phyloP scores from a whole-genome alignment of 768 basidiomycete genomes.

The Solioccasus polychromus region DNA sequence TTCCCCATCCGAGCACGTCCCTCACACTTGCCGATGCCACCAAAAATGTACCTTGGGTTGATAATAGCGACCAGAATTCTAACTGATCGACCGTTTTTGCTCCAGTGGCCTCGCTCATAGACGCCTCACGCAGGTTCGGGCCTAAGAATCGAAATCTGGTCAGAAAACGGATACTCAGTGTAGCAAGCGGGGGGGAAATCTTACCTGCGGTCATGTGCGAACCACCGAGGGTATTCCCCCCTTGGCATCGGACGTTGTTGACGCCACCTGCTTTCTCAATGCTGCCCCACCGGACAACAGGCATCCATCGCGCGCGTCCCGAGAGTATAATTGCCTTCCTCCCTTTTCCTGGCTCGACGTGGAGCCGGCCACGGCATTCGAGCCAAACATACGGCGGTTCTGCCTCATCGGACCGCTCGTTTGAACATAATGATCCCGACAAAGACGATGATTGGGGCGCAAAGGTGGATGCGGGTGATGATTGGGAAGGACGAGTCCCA shows the following conservation, averaged over 20 bases:
- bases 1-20: slow-evolving; percentile 66
- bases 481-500: background rate
- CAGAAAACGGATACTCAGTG: background rate
- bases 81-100: slow-evolving; percentile 6
- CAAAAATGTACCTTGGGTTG: slow-evolving; percentile 44
- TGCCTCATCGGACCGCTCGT: slow-evolving; percentile 1
- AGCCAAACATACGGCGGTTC: slow-evolving; percentile 74
- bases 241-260: background rate
- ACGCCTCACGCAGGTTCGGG: background rate
- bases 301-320: slow-evolving; percentile 71
- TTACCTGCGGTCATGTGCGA: slow-evolving; percentile 23
- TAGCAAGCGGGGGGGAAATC: background rate
- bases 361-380: slow-evolving; percentile 83
- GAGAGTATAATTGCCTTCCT: slow-evolving; percentile 92
- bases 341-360: slow-evolving; percentile 91
- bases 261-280: slow-evolving; percentile 48
- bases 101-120: background rate
- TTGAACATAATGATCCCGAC: background rate
- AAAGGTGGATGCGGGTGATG: slow-evolving; percentile 1
- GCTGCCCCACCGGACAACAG: slow-evolving; percentile 56
- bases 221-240: background rate
- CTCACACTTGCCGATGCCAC: slow-evolving; percentile 48
- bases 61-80: slow-evolving; percentile 57
- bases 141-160: slow-evolving; percentile 3
- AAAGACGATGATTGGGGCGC: slow-evolving; percentile 1